Percentiles rank a stretch among this genome's conserved stretches.
Evolutionary conservation across 768 basidiomycete species (phyloP).

Genomic region (Rhodotorula diobovata): DNA sequence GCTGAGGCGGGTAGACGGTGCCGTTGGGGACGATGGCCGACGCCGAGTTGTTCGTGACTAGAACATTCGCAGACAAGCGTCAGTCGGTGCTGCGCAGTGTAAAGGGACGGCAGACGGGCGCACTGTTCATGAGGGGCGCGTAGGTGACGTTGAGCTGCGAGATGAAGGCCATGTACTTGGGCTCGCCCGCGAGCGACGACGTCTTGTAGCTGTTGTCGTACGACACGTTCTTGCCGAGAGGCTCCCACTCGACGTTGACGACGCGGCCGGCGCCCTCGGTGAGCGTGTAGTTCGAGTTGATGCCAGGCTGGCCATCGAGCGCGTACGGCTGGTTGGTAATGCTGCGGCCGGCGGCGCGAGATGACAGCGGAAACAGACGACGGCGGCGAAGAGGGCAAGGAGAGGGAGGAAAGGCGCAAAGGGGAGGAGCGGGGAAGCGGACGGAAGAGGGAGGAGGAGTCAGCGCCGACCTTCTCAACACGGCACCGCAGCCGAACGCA

Average conservation of each 20-base stretch:
- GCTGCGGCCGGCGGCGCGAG: too few relatives aligned
- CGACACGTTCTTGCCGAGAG: constrained; percentile 55
- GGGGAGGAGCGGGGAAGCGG: too few relatives aligned
- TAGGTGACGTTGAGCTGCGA: constrained; percentile 62
- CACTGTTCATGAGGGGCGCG: constrained; percentile 50
- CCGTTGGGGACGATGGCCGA: constrained; percentile 55
- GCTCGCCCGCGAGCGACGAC: constrained; percentile 51
- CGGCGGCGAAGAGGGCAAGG: too few relatives aligned
- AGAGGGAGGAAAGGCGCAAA: too few relatives aligned
- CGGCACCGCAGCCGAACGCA: background rate
- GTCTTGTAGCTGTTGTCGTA: constrained; percentile 58
- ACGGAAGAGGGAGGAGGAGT: background rate
- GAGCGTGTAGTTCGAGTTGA: constrained; percentile 57
- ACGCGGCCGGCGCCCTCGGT: constrained; percentile 53
- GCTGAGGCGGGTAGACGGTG: constrained; percentile 50
- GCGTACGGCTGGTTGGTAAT: constrained; percentile 47
- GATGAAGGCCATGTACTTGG: constrained; percentile 59
- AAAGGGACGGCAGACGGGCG: too few relatives aligned
- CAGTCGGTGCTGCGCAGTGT: too few relatives aligned
- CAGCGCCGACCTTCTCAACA: background rate
- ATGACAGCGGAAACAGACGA: too few relatives aligned
- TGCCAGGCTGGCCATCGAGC: constrained; percentile 49
- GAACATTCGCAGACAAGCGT: too few relatives aligned
- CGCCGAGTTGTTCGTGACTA: constrained; percentile 17
- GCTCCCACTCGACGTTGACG: constrained; percentile 57